Conservation (phyloP, 139 green algal genomes). For the Pseudopediastrum boryanum region DNA sequence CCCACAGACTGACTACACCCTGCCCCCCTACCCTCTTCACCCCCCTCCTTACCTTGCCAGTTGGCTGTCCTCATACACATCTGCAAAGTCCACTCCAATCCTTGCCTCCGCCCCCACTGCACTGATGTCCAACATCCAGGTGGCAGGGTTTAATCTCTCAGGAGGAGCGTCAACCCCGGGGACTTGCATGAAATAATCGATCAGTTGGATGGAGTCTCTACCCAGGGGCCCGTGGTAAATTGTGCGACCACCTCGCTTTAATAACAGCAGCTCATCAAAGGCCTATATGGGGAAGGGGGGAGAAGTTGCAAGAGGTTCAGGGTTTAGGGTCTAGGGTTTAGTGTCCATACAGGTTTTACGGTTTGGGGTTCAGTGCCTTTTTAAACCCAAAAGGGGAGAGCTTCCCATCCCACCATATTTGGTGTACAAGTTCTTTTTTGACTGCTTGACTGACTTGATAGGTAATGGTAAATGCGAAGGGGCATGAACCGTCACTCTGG, state of each 20-base stretch:
- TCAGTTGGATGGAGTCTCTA: slow-evolving; percentile 54
- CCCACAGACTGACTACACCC: no score
- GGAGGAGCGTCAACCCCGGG: slow-evolving; percentile 4
- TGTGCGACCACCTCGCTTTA: slow-evolving; percentile 72
- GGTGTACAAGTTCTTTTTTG: no score
- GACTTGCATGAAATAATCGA: slow-evolving; percentile 61
- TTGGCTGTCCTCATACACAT: slow-evolving; percentile 12
- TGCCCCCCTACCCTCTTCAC: no score
- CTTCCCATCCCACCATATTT: no score
- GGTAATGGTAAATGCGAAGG: no score
- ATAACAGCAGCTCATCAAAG: slow-evolving; percentile 81
- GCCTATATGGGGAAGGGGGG: slow-evolving; percentile 29
- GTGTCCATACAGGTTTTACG: no score
- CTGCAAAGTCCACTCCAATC: slow-evolving; percentile 7
- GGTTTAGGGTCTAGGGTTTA: no score
- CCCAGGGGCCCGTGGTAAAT: slow-evolving; percentile 90
- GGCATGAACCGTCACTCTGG: no score
- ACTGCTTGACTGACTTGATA: no score
- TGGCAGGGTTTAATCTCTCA: slow-evolving; percentile 71
- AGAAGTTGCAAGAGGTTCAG: background rate
- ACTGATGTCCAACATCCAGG: slow-evolving; percentile 80
- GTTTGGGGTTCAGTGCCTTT: no score
- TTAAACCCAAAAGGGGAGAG: no score
- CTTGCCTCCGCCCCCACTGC: slow-evolving; percentile 3
- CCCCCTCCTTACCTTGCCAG: slow-evolving; percentile 9